Base-by-base conservation (phyloP, 2,329 filamentous ascomycete genomes). In the Talaromyces sp. region DNA sequence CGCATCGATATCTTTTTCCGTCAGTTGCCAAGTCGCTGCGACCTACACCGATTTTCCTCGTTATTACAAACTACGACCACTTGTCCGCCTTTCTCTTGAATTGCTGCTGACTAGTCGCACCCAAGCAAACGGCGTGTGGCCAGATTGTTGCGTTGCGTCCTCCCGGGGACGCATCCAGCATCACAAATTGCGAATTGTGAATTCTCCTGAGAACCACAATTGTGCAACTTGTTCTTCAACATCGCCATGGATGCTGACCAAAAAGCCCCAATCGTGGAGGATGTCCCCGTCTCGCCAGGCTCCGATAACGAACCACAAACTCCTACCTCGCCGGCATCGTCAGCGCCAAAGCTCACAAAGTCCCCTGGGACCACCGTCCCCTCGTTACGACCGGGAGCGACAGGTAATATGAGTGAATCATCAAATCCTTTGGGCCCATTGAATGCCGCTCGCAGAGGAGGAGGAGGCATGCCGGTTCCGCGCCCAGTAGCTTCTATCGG, bases 391-490 rank as follows among this genome's bases (percentile, higher is more conserved):
- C 64, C 62, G 51, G 56, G 59, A 12, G 54, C 56, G 11, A 38
- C 54, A 10, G 56, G 41, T 19, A 55, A 27, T 35, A 58, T 61
- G 56, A 61, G 55, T 11, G 67, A 73, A 59, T 92, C 87, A n/a
- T 96, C 92, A n/a, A 94, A 89, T 29, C 87, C 90, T 46, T 80
- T 92, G 3, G 91, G 91, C 46, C 84, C 90, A 61, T 79, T 96
- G 68, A 91, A 88, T 73, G 84, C 85, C 54, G 86, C 85, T 43
- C 79, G 86, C 64, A 79, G 84, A 68, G 72, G 70, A 31, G 72
- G 70, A 31, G 67, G 70, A 31, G 67, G n/a, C 64, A 65, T 24
- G 61, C 68, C 19, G 60, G 68, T 56, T 17, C 61, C 65, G 38
- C 72, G 68, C 17, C 68, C 65, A 6, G 67, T 67, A 11, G 63